phyloP scores from a whole-genome alignment of 768 basidiomycete species.

The Calvatia gigantea region DNA sequence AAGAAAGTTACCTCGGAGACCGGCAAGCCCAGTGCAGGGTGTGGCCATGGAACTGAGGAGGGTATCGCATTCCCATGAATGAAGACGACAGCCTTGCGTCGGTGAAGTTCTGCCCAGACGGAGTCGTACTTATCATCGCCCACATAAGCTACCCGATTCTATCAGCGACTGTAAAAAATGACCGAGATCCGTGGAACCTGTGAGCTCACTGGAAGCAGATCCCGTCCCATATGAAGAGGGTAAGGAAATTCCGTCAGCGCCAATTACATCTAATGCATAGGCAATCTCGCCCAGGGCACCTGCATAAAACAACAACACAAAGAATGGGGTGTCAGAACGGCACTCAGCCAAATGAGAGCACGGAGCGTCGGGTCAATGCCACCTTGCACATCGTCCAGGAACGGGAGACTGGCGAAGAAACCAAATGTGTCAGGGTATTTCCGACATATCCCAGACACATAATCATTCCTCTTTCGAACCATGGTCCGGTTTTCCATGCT shows the following conservation, averaged over 20 bases:
- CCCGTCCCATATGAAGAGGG: conserved; percentile 66
- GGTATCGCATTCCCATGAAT: conserved; percentile 69
- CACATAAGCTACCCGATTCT: conserved; percentile 50
- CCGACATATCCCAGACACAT: conserved; percentile 43
- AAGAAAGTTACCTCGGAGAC: conserved; percentile 51
- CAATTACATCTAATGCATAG: conserved; percentile 56
- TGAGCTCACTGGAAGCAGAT: conserved; percentile 43
- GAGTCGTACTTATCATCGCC: conserved; percentile 62
- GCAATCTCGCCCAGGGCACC: conserved; percentile 59
- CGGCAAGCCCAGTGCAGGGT: conserved; percentile 63
- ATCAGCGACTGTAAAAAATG: conserved; percentile 5
- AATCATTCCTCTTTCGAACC: conserved; percentile 45
- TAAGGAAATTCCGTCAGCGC: conserved; percentile 62
- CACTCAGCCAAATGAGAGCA: background rate
- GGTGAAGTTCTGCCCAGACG: conserved; percentile 69
- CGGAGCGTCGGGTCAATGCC: background rate
- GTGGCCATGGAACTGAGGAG: conserved; percentile 61
- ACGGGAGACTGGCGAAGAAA: conserved; percentile 66
- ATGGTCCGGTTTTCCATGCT: conserved; percentile 35
- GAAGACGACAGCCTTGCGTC: conserved; percentile 58
- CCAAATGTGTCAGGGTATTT: conserved; percentile 56
- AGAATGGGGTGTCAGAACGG: background rate
- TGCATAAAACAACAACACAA: no score
- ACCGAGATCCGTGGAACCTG: background rate
- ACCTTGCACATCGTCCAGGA: conserved; percentile 60